phyloP scores from a whole-genome alignment of 495 filamentous ascomycete genomes.

The Glonium stellatum region DNA sequence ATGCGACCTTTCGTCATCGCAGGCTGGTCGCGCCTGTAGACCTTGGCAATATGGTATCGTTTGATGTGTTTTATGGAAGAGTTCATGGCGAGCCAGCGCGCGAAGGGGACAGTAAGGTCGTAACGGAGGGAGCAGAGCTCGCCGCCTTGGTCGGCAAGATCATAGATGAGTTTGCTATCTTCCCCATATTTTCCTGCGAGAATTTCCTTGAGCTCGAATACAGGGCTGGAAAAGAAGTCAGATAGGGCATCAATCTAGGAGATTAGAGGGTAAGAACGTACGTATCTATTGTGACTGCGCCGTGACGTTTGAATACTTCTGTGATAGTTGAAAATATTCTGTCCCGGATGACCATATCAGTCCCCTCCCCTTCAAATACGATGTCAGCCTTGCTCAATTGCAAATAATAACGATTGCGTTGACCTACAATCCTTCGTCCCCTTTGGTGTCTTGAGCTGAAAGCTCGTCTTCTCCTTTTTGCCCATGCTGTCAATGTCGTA shows the following conservation, averaged over 20 bases:
- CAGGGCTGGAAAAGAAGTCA: slow-evolving; percentile 38
- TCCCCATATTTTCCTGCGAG: slow-evolving; percentile 87
- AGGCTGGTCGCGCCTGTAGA: slow-evolving; percentile 74
- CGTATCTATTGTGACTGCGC: slow-evolving; percentile 78
- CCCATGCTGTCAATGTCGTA: slow-evolving; percentile 14
- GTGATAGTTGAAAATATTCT: slow-evolving; percentile 77
- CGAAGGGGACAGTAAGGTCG: slow-evolving; percentile 87
- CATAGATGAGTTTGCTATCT: slow-evolving; percentile 86
- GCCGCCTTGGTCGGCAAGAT: slow-evolving; percentile 77
- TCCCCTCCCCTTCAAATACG: slow-evolving; percentile 52
- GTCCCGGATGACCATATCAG: slow-evolving; percentile 71
- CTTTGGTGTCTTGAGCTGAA: slow-evolving; percentile 36
- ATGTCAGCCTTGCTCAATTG: not conserved
- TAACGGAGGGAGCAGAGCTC: slow-evolving; percentile 81
- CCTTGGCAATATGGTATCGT: slow-evolving; percentile 83
- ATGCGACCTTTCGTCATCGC: slow-evolving; percentile 84
- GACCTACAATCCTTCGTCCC: slow-evolving; percentile 35
- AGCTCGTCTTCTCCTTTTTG: slow-evolving; percentile 20
- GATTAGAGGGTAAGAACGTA: slow-evolving; percentile 20
- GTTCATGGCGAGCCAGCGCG: slow-evolving; percentile 84
- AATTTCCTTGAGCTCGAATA: slow-evolving; percentile 73
- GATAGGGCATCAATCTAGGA: not conserved
- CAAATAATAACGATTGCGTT: not conserved
- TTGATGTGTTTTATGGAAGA: slow-evolving; percentile 66
- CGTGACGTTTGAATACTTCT: slow-evolving; percentile 73